Conservation (phyloP, 345 rosid species). For the Arabidopsis arenosa region DNA sequence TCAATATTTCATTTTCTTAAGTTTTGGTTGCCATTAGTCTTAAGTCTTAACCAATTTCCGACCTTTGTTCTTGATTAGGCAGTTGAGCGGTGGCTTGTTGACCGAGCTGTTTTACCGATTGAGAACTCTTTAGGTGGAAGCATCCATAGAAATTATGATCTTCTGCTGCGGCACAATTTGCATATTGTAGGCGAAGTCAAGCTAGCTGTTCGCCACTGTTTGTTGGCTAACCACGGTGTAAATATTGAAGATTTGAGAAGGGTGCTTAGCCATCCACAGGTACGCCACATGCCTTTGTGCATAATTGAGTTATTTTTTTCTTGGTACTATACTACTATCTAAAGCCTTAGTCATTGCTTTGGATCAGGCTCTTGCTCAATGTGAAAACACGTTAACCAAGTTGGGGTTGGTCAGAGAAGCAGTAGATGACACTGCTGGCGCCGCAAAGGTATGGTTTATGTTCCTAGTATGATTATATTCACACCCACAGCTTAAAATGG, state of each 20-base stretch:
- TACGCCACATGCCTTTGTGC: conserved; percentile 36
- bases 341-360: background rate
- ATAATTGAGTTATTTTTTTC: background rate
- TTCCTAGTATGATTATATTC: background rate
- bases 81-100: conserved; percentile 91
- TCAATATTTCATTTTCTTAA: background rate
- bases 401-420: conserved; percentile 91
- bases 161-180: conserved; percentile 84
- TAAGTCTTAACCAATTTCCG: background rate
- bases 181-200: conserved; percentile 98
- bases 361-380: conserved; percentile 94
- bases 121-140: conserved; percentile 99
- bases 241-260: conserved; percentile 74
- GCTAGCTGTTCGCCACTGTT: conserved; percentile 88
- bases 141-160: conserved; percentile 96
- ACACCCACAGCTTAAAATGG: conserved; percentile 9
- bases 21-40: conserved; percentile 1
- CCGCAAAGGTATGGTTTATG: conserved; percentile 72
- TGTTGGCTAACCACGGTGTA: conserved; percentile 89
- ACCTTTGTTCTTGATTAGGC: conserved; percentile 53
- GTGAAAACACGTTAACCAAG: conserved; percentile 85
- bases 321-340: conserved; percentile 22
- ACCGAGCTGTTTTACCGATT: conserved; percentile 92
- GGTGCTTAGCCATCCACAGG: conserved; percentile 99
- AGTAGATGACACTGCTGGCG: conserved; percentile 95